Evolutionary conservation across 2,329 filamentous ascomycete species (phyloP), one percentile per base, ranked within the genome.

Genomic region (Arthrobotrys megalospora): DNA sequence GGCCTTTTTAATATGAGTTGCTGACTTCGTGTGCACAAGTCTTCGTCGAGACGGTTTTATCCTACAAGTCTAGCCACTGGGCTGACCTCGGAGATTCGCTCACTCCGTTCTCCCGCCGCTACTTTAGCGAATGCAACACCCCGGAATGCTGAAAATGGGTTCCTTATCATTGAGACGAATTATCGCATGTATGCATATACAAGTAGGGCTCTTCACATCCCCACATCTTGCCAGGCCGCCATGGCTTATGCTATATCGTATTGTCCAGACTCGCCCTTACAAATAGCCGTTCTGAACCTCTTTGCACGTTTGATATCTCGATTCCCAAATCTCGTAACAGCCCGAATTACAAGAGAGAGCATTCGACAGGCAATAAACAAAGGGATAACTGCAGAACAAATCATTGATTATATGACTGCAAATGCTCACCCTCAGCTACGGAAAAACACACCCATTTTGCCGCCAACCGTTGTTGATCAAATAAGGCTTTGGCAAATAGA

Each of bases 121-220:
- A 90, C 90, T 7, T 90, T 94, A 80, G 87, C 90, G 34, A 91
- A 91, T 48, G 91, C 91, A 6, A 88, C 90, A 55, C 81, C 81
- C 80, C 82, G 84, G 0, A 83, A 82, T 16, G 82, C 88, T 16
- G 85, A 87, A 80, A 90, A 91, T 82, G 94, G 94, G 80, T 96
- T 93, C 86, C 93, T 99, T 83, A 94, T 99, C 82, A 90, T 99
- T 81, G 96, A 99, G 86, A 99, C 96, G 7, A 99, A 99, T 85
- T 98, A 97, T 86, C 92, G 96, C 28, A 86, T 99, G 81, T 99
- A 99, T 86, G 96, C 96, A 36, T 99, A 99, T 86, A 98, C 96
- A 6, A 91, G 77, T 80, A 66, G 24, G 48, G 34, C 6, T 11
- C 32, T 10, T 16, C 1, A 24, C 28, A 24, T 8, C 8, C 1